Conservation (phyloP, 768 basidiomycete genomes). For the Boletus edulis region DNA sequence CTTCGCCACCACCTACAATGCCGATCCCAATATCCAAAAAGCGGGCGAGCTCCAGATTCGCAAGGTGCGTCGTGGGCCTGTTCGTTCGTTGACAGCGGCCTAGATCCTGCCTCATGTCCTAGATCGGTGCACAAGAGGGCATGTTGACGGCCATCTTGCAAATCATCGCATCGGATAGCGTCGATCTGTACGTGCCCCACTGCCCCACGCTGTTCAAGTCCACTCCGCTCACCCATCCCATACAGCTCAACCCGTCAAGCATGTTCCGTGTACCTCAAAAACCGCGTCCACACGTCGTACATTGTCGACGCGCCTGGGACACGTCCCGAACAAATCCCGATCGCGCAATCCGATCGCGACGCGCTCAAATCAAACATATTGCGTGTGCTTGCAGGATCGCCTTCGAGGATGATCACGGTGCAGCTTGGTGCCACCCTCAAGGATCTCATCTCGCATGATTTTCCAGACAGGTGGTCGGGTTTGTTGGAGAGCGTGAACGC, state of each 20-base stretch:
- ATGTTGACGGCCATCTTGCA: constrained; percentile 81
- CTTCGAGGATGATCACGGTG: constrained; percentile 64
- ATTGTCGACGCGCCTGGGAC: constrained; percentile 40
- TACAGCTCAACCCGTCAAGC: constrained; percentile 78
- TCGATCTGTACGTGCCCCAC: constrained; percentile 64
- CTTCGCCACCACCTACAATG: constrained; percentile 76
- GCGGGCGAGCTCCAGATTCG: constrained; percentile 85
- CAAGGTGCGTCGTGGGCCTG: constrained; percentile 47
- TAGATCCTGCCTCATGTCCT: constrained; percentile 4
- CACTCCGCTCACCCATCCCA: neutral
- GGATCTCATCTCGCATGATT: constrained; percentile 71
- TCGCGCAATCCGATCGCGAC: constrained; percentile 66
- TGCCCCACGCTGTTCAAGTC: constrained; percentile 11
- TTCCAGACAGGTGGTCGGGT: constrained; percentile 72
- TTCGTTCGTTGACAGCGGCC: neutral
- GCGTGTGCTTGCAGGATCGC: constrained; percentile 64
- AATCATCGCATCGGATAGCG: constrained; percentile 75
- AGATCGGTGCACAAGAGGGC: constrained; percentile 81
- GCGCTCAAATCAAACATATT: constrained; percentile 69
- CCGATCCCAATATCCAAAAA: constrained; percentile 86
- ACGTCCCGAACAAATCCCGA: constrained; percentile 60
- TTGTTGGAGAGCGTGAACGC: constrained; percentile 66
- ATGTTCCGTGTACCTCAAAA: constrained; percentile 87
- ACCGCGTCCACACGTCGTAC: constrained; percentile 74
- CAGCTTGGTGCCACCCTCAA: constrained; percentile 77